Evolutionary conservation across 768 basidiomycete genomes (phyloP), one percentile per base, ranked within the genome.

Genomic region (Mycena kentingensis): DNA sequence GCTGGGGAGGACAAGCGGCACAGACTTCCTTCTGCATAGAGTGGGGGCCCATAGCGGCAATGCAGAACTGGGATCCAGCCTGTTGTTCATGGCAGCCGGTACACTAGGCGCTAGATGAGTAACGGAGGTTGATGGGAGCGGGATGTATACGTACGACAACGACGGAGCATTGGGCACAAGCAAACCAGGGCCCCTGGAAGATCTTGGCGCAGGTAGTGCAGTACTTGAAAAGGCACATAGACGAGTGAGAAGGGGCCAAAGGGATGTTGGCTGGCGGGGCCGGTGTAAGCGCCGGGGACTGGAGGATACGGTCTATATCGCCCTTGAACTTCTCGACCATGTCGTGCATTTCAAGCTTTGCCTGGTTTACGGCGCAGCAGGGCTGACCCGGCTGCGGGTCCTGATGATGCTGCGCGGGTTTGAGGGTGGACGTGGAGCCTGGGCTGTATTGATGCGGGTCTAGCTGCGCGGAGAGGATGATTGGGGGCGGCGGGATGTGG

Each of bases 301-400:
- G 61, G 22, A 85, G 60, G 51, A 79, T 69, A 13, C 66, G 69
- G 32, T 82, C 74, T n/a, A 88, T 67, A 24, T 63, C 58, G 36
- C 57, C 49, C 46, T 62, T 58, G 47, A 63, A 64, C 35, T 53
- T 55, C 3, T 37, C 28, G 19, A 67, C 61, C 25, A 67, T 55
- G 6, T 22, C 41, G 45, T 65, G 34, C 46, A 67, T 57, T 48
- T 65, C 62, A 45, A 57, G 47, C 54, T 57, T 62, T 27, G 58
- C 53, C 39, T 55, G 31, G 44, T 49, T 55, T 57, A 60, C 51
- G 60, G 52, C 51, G 57, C 55, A 53, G 64, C 39, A 55, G 37
- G n/a, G 51, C 41, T 13, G 58, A 28, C 49, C 55, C n/a, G 31
- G 49, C 54, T 55, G 64, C 55, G 63, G 60, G 19, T 39, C 56